Conservation (phyloP, 305 asterid genomes). For the Solanum hybrid region DNA sequence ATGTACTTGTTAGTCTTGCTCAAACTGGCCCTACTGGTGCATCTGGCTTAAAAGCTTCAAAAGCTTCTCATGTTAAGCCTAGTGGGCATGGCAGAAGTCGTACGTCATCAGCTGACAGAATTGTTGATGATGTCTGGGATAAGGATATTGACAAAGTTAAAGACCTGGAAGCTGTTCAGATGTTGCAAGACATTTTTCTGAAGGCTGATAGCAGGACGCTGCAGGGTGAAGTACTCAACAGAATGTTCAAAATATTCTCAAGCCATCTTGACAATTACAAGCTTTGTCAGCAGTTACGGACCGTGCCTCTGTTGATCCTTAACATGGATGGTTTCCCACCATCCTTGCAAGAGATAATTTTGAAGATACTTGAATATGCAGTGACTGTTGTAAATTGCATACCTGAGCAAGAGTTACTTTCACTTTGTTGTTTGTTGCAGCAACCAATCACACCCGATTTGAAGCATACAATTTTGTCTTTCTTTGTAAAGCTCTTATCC, state of each 20-base stretch:
- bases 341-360: constrained; percentile 80
- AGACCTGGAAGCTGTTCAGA: constrained; percentile 95
- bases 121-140: constrained; percentile 73
- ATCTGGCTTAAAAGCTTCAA: constrained; percentile 37
- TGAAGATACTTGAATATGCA: constrained; percentile 97
- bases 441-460: constrained; percentile 78
- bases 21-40: constrained; percentile 58
- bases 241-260: constrained; percentile 93
- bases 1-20: constrained; percentile 73
- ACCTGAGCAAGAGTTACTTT: constrained; percentile 97
- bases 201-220: constrained; percentile 85
- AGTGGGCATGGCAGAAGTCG: constrained; percentile 62
- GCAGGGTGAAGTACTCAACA: constrained; percentile 87
- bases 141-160: constrained; percentile 84
- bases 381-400: constrained; percentile 92
- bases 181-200: constrained; percentile 92
- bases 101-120: constrained; percentile 63
- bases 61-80: constrained; percentile 44
- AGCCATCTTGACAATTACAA: constrained; percentile 92
- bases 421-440: constrained; percentile 93
- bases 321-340: constrained; percentile 92
- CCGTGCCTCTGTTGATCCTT: constrained; percentile 93
- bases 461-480: constrained; percentile 78
- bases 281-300: constrained; percentile 89
- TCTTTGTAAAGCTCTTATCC: constrained; percentile 85